A percentile compares a stretch with the other conserved stretches of the same genome.
Conservation (phyloP, 169 alveolate species). For the Cryptosporidium felis region DNA sequence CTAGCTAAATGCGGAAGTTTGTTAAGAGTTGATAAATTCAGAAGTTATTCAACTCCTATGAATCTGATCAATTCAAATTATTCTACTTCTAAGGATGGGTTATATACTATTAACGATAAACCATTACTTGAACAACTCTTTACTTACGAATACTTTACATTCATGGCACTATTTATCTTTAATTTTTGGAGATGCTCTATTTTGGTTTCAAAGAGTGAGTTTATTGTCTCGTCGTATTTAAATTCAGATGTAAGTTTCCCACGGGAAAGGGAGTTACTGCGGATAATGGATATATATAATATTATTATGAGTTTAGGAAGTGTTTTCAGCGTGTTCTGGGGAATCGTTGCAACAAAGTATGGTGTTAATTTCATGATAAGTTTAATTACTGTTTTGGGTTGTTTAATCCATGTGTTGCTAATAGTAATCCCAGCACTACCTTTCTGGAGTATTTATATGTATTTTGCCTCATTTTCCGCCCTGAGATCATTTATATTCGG, state of each 20-base stretch:
- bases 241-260: not conserved
- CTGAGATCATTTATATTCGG: constrained; percentile 62
- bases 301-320: constrained; percentile 63
- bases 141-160: constrained; percentile 49
- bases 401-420: constrained; percentile 59
- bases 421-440: constrained; percentile 6
- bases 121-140: constrained; percentile 19
- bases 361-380: constrained; percentile 67
- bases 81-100: not conserved
- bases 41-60: constrained; percentile 22
- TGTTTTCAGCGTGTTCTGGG: constrained; percentile 59
- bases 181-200: constrained; percentile 69
- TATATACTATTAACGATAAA: not conserved
- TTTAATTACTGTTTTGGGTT: constrained; percentile 25
- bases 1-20: constrained; percentile 38
- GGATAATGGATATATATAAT: constrained; percentile 48
- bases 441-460: constrained; percentile 45
- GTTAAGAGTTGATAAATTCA: constrained; percentile 7
- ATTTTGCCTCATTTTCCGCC: constrained; percentile 63
- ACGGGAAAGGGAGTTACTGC: not conserved
- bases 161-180: constrained; percentile 35
- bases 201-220: constrained; percentile 63
- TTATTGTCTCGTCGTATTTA: constrained; percentile 15
- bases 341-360: constrained; percentile 54
- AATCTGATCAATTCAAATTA: not conserved